Evolutionary conservation across 2,329 filamentous ascomycete species (phyloP).

Genomic region (Colletotrichum liriopes): DNA sequence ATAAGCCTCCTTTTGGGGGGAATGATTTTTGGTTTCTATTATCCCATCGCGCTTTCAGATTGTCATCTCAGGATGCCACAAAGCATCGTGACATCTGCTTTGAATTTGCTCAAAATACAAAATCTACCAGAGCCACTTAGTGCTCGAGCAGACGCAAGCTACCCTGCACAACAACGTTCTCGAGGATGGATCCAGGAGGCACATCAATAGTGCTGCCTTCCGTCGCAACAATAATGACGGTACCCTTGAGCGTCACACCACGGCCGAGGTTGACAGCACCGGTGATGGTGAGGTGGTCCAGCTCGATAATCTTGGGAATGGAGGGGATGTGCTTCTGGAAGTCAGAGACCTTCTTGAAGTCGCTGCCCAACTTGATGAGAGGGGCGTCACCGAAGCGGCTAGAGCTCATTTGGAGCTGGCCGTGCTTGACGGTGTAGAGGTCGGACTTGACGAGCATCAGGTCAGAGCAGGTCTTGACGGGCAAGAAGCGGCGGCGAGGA

Average conservation of each 20-base stretch:
- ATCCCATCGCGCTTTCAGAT: slow-evolving; percentile 29
- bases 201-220: slow-evolving; percentile 99
- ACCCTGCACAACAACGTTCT: slow-evolving; percentile 99
- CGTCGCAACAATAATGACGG: slow-evolving; percentile 98
- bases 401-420: slow-evolving; percentile 96
- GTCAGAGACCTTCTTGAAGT: slow-evolving; percentile 99
- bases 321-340: slow-evolving; percentile 91
- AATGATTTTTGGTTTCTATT: slow-evolving; percentile 31
- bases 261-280: slow-evolving; percentile 97
- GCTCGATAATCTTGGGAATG: slow-evolving; percentile 91
- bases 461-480: slow-evolving; percentile 99
- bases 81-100: slow-evolving; percentile 21
- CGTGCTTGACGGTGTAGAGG: slow-evolving; percentile 98
- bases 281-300: slow-evolving; percentile 97
- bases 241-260: slow-evolving; percentile 96
- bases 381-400: slow-evolving; percentile 97
- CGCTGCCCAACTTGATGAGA: slow-evolving; percentile 97
- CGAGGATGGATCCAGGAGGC: slow-evolving; percentile 94
- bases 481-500: slow-evolving; percentile 96
- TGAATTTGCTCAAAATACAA: slow-evolving; percentile 40
- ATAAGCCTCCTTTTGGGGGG: slow-evolving; percentile 24
- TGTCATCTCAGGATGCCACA: slow-evolving; percentile 24
- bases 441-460: slow-evolving; percentile 99
- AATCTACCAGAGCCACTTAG: slow-evolving; percentile 54
- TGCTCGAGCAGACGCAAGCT: slow-evolving; percentile 84